Conservation (phyloP, 2,329 filamentous ascomycete genomes). For the Beauveria varroae region DNA sequence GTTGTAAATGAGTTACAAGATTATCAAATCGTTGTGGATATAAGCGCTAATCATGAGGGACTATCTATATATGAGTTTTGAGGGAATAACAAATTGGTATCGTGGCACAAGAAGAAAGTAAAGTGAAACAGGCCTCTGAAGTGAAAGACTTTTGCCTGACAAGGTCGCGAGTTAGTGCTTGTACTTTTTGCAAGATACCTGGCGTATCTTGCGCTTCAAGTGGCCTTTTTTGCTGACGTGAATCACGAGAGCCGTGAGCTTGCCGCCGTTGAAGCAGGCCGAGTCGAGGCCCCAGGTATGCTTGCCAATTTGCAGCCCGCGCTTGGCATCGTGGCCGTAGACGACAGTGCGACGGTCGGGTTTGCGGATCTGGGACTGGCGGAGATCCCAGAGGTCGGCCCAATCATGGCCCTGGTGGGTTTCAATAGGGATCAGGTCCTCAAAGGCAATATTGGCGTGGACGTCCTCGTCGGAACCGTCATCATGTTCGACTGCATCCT, state of each 20-base stretch:
- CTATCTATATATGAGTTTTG: neutral
- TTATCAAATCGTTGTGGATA: neutral
- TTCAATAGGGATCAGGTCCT: constrained; percentile 28
- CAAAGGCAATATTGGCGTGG: constrained; percentile 14
- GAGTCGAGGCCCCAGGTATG: constrained; percentile 84
- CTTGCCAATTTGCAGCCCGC: constrained; percentile 50
- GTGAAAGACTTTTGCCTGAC: neutral
- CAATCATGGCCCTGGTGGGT: constrained; percentile 53
- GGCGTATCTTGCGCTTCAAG: constrained; percentile 30
- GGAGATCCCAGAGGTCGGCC: constrained; percentile 55
- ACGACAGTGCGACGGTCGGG: constrained; percentile 56
- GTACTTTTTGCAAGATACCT: constrained; percentile 32
- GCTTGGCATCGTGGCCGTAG: constrained; percentile 79
- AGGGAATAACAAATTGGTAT: constrained; percentile 8
- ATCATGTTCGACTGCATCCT: constrained; percentile 7
- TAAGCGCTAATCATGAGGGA: neutral
- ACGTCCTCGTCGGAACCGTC: constrained; percentile 14
- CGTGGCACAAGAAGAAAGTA: neutral
- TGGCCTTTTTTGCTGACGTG: constrained; percentile 35
- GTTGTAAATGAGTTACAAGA: neutral
- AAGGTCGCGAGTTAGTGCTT: neutral
- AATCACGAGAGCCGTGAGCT: constrained; percentile 71
- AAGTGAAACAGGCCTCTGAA: neutral
- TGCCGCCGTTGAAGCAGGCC: constrained; percentile 68
- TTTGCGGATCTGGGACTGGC: constrained; percentile 30